phyloP scores from a whole-genome alignment of 371 early-diverging fungal genomes.

The Batkoa obscura region DNA sequence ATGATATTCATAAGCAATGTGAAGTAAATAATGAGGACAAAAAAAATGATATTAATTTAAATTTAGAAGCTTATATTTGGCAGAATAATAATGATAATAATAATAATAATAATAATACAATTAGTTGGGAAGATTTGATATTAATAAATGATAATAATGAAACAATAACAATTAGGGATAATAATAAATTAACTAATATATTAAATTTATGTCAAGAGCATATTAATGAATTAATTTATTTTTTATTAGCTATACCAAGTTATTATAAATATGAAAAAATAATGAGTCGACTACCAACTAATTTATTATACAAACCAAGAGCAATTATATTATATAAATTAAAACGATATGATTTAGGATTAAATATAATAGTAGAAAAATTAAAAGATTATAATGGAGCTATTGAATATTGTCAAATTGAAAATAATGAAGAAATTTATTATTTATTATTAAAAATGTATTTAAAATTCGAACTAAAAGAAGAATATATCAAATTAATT shows the following conservation, averaged over 20 bases:
- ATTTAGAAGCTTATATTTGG: not conserved
- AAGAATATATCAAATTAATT: not conserved
- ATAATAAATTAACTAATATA: not conserved
- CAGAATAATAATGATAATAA: not conserved
- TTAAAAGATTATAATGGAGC: constrained; percentile 51
- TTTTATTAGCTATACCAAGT: constrained; percentile 43
- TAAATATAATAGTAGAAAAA: constrained; percentile 60
- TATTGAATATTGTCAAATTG: constrained; percentile 32
- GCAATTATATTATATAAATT: constrained; percentile 65
- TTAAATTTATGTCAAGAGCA: not conserved
- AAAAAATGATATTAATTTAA: too few species aligned
- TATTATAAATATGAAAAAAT: constrained; percentile 57
- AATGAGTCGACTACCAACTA: constrained; percentile 49
- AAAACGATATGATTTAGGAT: constrained; percentile 69
- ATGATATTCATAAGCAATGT: too few species aligned
- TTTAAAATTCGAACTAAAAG: not conserved
- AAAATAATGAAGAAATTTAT: not conserved
- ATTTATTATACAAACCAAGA: constrained; percentile 60
- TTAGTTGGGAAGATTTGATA: not conserved
- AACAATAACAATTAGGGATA: not conserved
- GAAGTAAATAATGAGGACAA: too few species aligned
- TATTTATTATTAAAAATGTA: not conserved
- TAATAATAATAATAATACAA: not conserved
- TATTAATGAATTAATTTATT: constrained; percentile 25
- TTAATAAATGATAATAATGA: not conserved